Base-by-base conservation (phyloP, 106 monocot genomes). In the Acorus gramineus region DNA sequence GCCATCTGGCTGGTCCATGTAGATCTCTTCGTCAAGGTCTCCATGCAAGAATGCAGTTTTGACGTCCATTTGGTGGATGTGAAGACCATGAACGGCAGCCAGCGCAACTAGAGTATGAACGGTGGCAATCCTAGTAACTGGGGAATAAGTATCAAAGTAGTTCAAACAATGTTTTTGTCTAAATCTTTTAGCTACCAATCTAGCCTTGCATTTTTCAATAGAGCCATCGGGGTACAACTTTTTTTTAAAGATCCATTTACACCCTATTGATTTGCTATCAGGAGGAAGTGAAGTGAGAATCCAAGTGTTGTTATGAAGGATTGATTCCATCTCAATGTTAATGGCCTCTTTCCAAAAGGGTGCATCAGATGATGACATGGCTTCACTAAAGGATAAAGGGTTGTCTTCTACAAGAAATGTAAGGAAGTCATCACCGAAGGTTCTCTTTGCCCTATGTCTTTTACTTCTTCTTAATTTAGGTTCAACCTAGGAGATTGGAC, bases 181-280 rank as follows among this genome's bases (percentile, higher is more conserved):
- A 56, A 7, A 56, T 5, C 55, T 56, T 11, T 56, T 56, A 56
- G 55, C 11, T 3, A 56, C 55, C 3, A 56, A 7, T n/a, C 55
- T 56, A n/a, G 12, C 11, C 55, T 56, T 56, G 12, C 12, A 56
- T 56, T 11, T 56, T 7, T 56, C 12, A n/a, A n/a, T n/a, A n/a
- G n/a, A n/a, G n/a, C n/a, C n/a, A n/a, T n/a, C n/a, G n/a, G n/a
- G n/a, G n/a, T n/a, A 11, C 3, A 56, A 56, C 10, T 56, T 7
- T 56, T n/a, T 56, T 11, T 56, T 56, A 56, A 56, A 56, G 10
- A 56, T 56, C 11, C 11, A 56, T 56, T 56, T 56, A 56, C 4
- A 56, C 3, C 55, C 55, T 11, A 56, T 56, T 7, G 11, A 7
- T n/a, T 56, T 56, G 10, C 55, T 11, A 56, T 11, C 55, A 56